These are phyloP conservation scores for Lentinula raphanica DNA, from an alignment of 768 basidiomycete species.

Conservation along the genomic window DNA sequence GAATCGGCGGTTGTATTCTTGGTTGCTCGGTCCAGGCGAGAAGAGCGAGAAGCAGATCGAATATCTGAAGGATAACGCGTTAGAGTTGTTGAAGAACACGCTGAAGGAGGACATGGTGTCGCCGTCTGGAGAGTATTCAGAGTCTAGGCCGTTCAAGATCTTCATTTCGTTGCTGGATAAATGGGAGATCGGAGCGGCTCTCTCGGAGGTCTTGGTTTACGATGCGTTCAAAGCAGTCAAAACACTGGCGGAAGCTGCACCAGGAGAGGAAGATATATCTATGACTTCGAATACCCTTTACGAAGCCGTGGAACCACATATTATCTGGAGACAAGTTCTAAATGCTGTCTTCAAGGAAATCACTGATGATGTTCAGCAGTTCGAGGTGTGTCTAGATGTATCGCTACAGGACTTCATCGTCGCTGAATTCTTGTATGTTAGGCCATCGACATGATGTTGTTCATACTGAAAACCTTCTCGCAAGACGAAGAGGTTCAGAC, in stretches of 20 bases:
- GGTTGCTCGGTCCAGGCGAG: conserved; percentile 86
- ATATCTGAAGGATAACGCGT: conserved; percentile 63
- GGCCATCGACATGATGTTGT: conserved; percentile 65
- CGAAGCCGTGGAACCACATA: conserved; percentile 86
- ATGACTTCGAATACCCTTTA: conserved; percentile 87
- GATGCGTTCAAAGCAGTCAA: conserved; percentile 76
- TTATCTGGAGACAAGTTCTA: conserved; percentile 81
- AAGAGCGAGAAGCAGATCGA: conserved; percentile 66
- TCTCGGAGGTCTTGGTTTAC: conserved; percentile 76
- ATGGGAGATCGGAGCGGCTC: conserved; percentile 85
- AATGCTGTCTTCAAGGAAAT: conserved; percentile 52
- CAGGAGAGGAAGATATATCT: conserved; percentile 56
- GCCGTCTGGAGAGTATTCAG: conserved; percentile 67
- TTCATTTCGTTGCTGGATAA: conserved; percentile 94
- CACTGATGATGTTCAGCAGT: conserved; percentile 30
- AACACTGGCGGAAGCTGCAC: conserved; percentile 43
- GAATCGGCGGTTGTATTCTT: conserved; percentile 87
- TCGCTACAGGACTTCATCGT: not conserved
- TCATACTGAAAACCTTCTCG: conserved; percentile 69
- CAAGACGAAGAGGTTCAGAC: conserved; percentile 86
- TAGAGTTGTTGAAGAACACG: conserved; percentile 67
- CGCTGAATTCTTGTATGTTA: conserved; percentile 20
- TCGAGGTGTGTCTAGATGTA: conserved; percentile 41
- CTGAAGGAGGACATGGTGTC: conserved; percentile 79
- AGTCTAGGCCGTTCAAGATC: conserved; percentile 89